Percentiles rank a stretch among this genome's conserved stretches.
Evolutionary conservation across 2,329 filamentous ascomycete species (phyloP).

Genomic region (Colletotrichum brevisporum): DNA sequence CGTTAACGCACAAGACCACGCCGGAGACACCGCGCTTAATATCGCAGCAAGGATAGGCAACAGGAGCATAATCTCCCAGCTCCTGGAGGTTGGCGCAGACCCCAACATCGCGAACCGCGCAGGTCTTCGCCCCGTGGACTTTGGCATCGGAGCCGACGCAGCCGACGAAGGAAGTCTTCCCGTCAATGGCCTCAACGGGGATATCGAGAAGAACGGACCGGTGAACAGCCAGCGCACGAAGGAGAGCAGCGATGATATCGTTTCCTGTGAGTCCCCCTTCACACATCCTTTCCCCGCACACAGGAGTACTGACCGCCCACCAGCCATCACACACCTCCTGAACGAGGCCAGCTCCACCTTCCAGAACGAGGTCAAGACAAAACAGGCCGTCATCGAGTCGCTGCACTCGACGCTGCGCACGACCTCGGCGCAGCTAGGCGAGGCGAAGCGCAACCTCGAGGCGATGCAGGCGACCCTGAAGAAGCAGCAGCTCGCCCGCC

Average conservation of each 20-base stretch:
- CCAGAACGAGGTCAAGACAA: slow-evolving; percentile 83
- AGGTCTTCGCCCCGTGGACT: slow-evolving; percentile 90
- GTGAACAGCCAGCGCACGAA: slow-evolving; percentile 69
- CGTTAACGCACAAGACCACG: slow-evolving; percentile 94
- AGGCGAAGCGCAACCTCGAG: slow-evolving; percentile 82
- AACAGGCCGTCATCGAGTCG: slow-evolving; percentile 86
- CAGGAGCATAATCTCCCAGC: slow-evolving; percentile 94
- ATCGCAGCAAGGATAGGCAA: slow-evolving; percentile 95
- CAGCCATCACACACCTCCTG: slow-evolving; percentile 87
- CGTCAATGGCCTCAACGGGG: slow-evolving; percentile 50
- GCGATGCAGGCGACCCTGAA: slow-evolving; percentile 75
- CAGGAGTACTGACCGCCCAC: slow-evolving; percentile 48
- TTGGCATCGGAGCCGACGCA: slow-evolving; percentile 84
- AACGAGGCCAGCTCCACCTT: slow-evolving; percentile 85
- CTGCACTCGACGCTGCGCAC: slow-evolving; percentile 86
- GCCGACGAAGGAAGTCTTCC: slow-evolving; percentile 50
- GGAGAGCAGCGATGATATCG: slow-evolving; percentile 84
- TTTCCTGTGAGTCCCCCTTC: slow-evolving; percentile 74
- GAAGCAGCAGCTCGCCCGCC: slow-evolving; percentile 75
- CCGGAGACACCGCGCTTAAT: slow-evolving; percentile 94
- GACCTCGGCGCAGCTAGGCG: slow-evolving; percentile 82
- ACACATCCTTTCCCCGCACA: neutral
- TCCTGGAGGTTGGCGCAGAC: slow-evolving; percentile 95
- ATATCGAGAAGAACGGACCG: slow-evolving; percentile 61
- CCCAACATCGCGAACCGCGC: slow-evolving; percentile 93